Percentiles rank a stretch among this genome's conserved stretches.
phyloP scores from a whole-genome alignment of 441 rosid genomes.

The Populus hybrid region DNA sequence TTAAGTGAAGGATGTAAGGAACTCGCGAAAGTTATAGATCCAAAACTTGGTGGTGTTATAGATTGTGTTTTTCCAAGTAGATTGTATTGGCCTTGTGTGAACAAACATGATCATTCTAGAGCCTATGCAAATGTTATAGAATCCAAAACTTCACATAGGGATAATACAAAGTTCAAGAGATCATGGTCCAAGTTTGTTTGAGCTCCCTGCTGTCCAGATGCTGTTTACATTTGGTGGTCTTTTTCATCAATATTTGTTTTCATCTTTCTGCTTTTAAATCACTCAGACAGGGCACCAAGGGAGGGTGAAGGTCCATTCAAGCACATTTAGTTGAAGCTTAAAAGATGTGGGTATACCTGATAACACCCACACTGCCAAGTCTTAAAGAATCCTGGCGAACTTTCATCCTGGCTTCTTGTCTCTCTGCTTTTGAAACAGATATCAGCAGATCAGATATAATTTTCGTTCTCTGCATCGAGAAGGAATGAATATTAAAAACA shows the following conservation, averaged over 20 bases:
- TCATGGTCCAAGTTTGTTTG: background rate
- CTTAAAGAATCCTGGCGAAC: conserved; percentile 94
- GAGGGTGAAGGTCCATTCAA: background rate
- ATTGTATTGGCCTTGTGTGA: background rate
- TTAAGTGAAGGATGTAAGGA: background rate
- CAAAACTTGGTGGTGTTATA: background rate
- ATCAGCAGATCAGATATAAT: conserved; percentile 91
- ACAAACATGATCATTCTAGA: background rate
- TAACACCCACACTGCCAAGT: conserved; percentile 94
- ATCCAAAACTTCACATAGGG: background rate
- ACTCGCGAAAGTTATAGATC: background rate
- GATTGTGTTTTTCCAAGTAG: background rate
- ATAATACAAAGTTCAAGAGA: background rate
- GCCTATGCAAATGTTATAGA: background rate
- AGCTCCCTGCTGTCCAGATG: background rate
- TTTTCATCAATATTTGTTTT: background rate
- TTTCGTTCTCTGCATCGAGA: conserved; percentile 72
- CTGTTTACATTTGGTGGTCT: background rate
- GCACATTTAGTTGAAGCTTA: background rate
- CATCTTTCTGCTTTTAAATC: conserved; percentile 7
- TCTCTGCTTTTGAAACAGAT: conserved; percentile 94
- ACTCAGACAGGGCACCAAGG: conserved; percentile 10
- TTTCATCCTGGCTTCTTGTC: conserved; percentile 97
- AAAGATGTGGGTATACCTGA: conserved; percentile 50
- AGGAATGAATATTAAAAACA: conserved; percentile 7